phyloP scores from a whole-genome alignment of 2,329 filamentous ascomycete species.

The Tolypocladium inflatum region DNA sequence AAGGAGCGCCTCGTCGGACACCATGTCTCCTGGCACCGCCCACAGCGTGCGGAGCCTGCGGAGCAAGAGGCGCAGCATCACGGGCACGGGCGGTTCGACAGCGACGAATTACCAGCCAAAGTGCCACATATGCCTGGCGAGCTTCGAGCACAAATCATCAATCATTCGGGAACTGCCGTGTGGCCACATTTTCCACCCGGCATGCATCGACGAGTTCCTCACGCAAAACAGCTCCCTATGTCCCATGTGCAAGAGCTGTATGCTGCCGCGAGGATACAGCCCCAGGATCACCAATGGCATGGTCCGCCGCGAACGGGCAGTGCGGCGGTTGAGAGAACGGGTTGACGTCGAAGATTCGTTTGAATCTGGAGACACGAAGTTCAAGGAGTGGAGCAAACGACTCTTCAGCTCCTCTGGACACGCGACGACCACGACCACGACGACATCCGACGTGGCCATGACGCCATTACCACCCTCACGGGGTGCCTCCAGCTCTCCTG shows the following conservation, averaged over 20 bases:
- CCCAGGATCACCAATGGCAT: slow-evolving; percentile 73
- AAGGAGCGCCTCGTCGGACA: slow-evolving; percentile 17
- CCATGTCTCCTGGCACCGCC: slow-evolving; percentile 10
- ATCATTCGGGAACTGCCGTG: slow-evolving; percentile 81
- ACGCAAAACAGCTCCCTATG: slow-evolving; percentile 74
- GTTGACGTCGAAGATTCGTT: slow-evolving; percentile 31
- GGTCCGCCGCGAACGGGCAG: slow-evolving; percentile 69
- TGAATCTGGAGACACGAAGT: slow-evolving; percentile 22
- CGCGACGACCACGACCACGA: slow-evolving; percentile 4
- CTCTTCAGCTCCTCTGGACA: slow-evolving; percentile 19
- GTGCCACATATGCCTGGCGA: slow-evolving; percentile 84
- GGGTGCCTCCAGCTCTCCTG: neutral
- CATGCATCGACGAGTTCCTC: slow-evolving; percentile 83
- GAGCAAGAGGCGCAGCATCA: slow-evolving; percentile 28
- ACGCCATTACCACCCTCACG: slow-evolving; percentile 10
- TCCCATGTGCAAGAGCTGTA: slow-evolving; percentile 79
- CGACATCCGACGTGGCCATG: slow-evolving; percentile 14
- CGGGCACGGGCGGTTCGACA: slow-evolving; percentile 23
- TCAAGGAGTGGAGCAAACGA: slow-evolving; percentile 25
- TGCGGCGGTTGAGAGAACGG: slow-evolving; percentile 50
- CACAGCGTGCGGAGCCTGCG: slow-evolving; percentile 17
- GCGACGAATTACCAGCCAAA: slow-evolving; percentile 62
- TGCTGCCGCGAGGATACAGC: slow-evolving; percentile 59
- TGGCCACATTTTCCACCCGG: slow-evolving; percentile 85
- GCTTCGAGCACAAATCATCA: slow-evolving; percentile 60